Conservation (phyloP, 345 rosid species). For the Syzygium oleosum region DNA sequence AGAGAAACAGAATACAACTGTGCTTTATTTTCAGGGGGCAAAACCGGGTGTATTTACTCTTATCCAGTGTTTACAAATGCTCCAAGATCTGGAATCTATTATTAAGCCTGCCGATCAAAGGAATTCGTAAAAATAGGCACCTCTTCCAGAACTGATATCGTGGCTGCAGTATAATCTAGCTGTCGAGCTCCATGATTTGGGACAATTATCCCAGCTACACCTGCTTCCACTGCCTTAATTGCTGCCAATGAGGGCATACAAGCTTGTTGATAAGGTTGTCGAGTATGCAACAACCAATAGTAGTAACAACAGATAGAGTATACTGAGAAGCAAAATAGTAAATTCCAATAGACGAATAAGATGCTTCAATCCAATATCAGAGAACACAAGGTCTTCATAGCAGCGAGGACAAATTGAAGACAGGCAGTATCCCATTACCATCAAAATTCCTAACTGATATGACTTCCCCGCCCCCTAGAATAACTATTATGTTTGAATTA, state of each 20-base stretch:
- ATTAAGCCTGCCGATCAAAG: not conserved
- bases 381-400: not conserved
- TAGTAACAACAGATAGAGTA: no score
- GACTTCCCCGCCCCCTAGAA: not conserved
- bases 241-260: slow-evolving; percentile 25
- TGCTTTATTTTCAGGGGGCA: not conserved
- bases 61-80: not conserved
- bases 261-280: not conserved
- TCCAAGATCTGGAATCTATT: not conserved
- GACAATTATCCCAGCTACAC: slow-evolving; percentile 62
- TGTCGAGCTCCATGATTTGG: slow-evolving; percentile 81
- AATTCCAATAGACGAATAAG: not conserved
- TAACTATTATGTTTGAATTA: not conserved
- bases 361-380: not conserved
- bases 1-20: not conserved
- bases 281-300: not conserved
- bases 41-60: not conserved
- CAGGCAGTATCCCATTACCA: not conserved
- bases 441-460: not conserved
- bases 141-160: slow-evolving; percentile 64
- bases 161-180: slow-evolving; percentile 60
- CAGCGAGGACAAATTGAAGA: not conserved
- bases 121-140: slow-evolving; percentile 6
- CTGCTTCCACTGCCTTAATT: slow-evolving; percentile 56
- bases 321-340: not conserved